Evolutionary conservation across 352 stramenopile species (phyloP), one percentile per base, ranked within the genome.

Genomic region (Phytophthora tubulina): DNA sequence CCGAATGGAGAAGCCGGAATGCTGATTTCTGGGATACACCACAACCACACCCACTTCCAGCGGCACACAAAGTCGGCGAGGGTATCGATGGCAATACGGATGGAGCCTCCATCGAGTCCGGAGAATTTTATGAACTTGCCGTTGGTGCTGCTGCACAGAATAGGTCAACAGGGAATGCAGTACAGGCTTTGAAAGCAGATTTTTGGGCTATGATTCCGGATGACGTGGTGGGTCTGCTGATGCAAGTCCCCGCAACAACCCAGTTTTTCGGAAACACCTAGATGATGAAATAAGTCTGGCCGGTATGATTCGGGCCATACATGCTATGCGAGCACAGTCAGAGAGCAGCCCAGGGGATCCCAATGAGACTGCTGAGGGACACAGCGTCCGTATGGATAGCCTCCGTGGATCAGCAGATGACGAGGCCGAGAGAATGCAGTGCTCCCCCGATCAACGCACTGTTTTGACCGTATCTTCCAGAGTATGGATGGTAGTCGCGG

Each of bases 1-100:
- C 53, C 15, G 67, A 70, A 32, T 73, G 56, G 65, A 46, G 65
- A 33, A 67, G 27, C 35, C 27, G 57, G 31, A 67, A 67, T 13
- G 50, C 59, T 10, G 52, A 65, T 36, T 62, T 74, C 3, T 74
- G 57, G 65, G 14, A 31, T 27, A 46, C 31, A 2, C 30, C 46
- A 3, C 21, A 1, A 21, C 21, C 21, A 21, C 21, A 21, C 21
- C 21, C 21, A 21, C 0, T 21, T 21, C 21, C 21, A 21, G 21
- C 21, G 21, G 21, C 21, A 21, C 21, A 21, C 21, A 21, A 21
- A 21, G 10, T 52, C 1, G 46, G 13, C 6, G 14, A 48, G 38
- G 38, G 38, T n/a, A 44, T 44, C 9, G 15, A 44, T 3, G 38
- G 0, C 21, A 21, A 21, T 21, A 21, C 21, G 1, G 21, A 1